Base-by-base conservation (phyloP, 805 yeast genomes). In the Monosporozyma yasuniensis region DNA sequence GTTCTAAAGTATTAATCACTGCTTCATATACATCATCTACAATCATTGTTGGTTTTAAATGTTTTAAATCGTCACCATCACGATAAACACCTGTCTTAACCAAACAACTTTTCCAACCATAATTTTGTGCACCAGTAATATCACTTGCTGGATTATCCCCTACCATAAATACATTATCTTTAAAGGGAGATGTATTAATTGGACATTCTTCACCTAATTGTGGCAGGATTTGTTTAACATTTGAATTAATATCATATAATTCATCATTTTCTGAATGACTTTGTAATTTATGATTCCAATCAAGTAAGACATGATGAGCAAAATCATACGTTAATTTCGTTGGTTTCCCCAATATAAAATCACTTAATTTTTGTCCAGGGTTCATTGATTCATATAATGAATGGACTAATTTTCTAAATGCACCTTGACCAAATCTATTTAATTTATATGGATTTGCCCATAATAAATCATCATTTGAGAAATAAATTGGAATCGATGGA, bases 141-240 rank as follows among this genome's bases (percentile, higher is more conserved):
- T 93, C 99, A 47, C 89, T 79, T 27, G 83, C 93, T 3, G 97
- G 98, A 65, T 93, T 93, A 68, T 93, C 99, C 27, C 99, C 99
- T 34, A 93, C 87, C 99, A 93, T 93, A 68, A 75, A 90, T 1
- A 93, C 84, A n/a, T 75, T 67, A 35, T 72, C 69, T 14, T 25
- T 11, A 57, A 84, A 73, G n/a, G 78, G 80, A 0, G 75, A 58
- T 2, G 53, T 18, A 4, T 48, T 49, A 5, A 76, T 76, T 2
- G 73, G 34, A 38, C 38, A 55, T 21, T 39, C 42, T n/a, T 56
- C 57, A 27, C 78, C 75, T 49, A 81, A 65, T 19, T 59, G 61
- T 0, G 85, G 85, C 16, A 71, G 56, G 18, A 63, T 54, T 49
- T 71, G 72, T 23, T 37, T 25, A 11, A 23, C 47, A 12, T 34